phyloP scores from a whole-genome alignment of 2,329 filamentous ascomycete genomes.

The Lachnellula suecica region DNA sequence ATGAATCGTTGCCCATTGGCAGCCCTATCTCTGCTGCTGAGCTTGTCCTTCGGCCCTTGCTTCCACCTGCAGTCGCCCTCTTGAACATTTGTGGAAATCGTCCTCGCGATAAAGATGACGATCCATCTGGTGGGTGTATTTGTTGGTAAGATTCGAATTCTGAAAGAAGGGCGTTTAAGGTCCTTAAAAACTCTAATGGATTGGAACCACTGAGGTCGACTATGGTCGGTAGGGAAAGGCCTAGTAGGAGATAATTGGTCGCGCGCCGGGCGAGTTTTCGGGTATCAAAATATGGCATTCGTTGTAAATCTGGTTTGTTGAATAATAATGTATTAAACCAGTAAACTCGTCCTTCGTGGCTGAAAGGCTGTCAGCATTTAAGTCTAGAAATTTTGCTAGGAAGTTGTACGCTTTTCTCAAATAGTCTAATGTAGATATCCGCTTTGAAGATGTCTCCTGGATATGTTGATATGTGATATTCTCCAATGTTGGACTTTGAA shows the following conservation, averaged over 20 bases:
- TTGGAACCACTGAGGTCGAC: slow-evolving; percentile 82
- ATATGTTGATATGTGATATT: slow-evolving; percentile 56
- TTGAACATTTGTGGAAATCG: slow-evolving; percentile 84
- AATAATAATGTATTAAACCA: slow-evolving; percentile 99
- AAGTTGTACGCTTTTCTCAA: slow-evolving; percentile 79
- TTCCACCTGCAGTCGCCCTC: slow-evolving; percentile 49
- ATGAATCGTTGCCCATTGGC: slow-evolving; percentile 47
- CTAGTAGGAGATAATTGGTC: slow-evolving; percentile 90
- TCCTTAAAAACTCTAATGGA: slow-evolving; percentile 81
- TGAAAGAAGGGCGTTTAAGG: slow-evolving; percentile 77
- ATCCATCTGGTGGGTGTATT: slow-evolving; percentile 76
- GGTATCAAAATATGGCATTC: slow-evolving; percentile 82
- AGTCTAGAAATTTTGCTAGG: neutral
- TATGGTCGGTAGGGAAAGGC: slow-evolving; percentile 85
- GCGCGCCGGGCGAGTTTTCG: slow-evolving; percentile 85
- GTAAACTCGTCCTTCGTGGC: slow-evolving; percentile 90
- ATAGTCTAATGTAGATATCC: slow-evolving; percentile 93
- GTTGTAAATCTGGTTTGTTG: slow-evolving; percentile 74
- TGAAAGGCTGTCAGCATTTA: slow-evolving; percentile 37
- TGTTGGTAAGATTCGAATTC: slow-evolving; percentile 96
- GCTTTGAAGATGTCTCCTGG: slow-evolving; percentile 83
- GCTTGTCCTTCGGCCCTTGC: slow-evolving; percentile 57
- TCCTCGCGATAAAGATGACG: slow-evolving; percentile 69
- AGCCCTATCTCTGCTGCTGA: slow-evolving; percentile 60
- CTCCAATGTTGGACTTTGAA: slow-evolving; percentile 33